These are phyloP conservation scores for Panaeolus papilionaceus DNA, from an alignment of 768 basidiomycete genomes.

Conservation along the genomic window DNA sequence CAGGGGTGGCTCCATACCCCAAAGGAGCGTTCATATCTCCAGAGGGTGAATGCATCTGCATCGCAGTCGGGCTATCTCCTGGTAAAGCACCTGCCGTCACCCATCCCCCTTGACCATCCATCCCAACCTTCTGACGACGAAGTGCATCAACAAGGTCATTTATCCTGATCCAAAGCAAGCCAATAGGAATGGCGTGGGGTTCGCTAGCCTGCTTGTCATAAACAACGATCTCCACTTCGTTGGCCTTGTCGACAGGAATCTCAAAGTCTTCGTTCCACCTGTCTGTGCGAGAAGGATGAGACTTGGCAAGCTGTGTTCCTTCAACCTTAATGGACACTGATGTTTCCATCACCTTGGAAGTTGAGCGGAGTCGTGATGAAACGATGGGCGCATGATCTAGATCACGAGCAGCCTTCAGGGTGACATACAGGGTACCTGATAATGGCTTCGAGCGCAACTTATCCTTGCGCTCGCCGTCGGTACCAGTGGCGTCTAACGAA, in stretches of 20 bases:
- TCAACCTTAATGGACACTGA: slow-evolving; percentile 95
- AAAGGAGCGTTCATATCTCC: slow-evolving; percentile 56
- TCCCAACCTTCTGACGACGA: slow-evolving; percentile 88
- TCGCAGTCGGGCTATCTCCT: slow-evolving; percentile 53
- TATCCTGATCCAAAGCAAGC: slow-evolving; percentile 93
- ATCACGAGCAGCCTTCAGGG: slow-evolving; percentile 89
- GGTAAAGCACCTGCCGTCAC: slow-evolving; percentile 94
- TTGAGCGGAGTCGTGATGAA: slow-evolving; percentile 68
- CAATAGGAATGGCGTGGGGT: slow-evolving; percentile 85
- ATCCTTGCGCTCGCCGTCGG: slow-evolving; percentile 88
- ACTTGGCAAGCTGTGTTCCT: slow-evolving; percentile 90
- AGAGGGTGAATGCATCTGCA: slow-evolving; percentile 36
- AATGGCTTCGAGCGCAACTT: slow-evolving; percentile 93
- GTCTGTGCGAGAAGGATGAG: slow-evolving; percentile 93
- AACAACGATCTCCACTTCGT: slow-evolving; percentile 96
- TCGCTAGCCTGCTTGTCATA: slow-evolving; percentile 92
- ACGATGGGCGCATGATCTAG: slow-evolving; percentile 91
- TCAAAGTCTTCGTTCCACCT: slow-evolving; percentile 99
- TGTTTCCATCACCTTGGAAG: slow-evolving; percentile 85
- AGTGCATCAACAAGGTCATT: slow-evolving; percentile 94
- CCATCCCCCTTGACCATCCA: slow-evolving; percentile 94
- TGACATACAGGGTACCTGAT: slow-evolving; percentile 90
- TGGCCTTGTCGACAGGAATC: slow-evolving; percentile 96
- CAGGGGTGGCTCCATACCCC: slow-evolving; percentile 52
- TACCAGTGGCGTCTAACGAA: slow-evolving; percentile 51